Evolutionary conservation across 108 stramenopile species (phyloP), one percentile per base, ranked within the genome.

Genomic region (Conticribra guillardii): DNA sequence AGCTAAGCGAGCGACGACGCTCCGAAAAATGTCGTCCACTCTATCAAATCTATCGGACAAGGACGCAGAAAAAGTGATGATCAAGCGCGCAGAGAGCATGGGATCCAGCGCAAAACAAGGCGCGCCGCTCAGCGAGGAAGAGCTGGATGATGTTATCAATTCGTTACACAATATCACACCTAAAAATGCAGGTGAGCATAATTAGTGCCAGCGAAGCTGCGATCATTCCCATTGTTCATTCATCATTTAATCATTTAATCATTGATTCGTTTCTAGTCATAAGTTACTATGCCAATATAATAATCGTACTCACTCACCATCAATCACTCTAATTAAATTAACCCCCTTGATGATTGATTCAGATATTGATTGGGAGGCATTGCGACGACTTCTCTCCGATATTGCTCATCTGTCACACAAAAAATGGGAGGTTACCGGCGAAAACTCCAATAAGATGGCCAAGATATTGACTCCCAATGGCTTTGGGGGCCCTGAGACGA

Each of bases 341-440:
- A n/a, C n/a, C n/a, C n/a, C n/a, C n/a, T n/a, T n/a, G n/a, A n/a
- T n/a, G n/a, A n/a, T n/a, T n/a, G n/a, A n/a, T n/a, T n/a, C n/a
- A n/a, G 48, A 34, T 22, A 80, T 81, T 58, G 69, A 77, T 57
- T 85, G 83, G 68, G 79, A 69, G 1, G 76, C 63, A 19, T 41
- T 90, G 26, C 26, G 47, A 30, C 3, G n/a, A 22, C 50, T 86
- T 16, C 62, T 93, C 16, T 49, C 72, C 27, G 74, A 82, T 21
- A 79, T 84, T 27, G 87, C 81, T 22, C 87, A 90, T 69, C 32
- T 86, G 8, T 85, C 89, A 1, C 89, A 90, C 74, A 87, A 87
- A 55, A 71, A 93, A 57, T 93, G 92, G 92, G 46, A 57, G 5
- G 73, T 76, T 9, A 90, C 89, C 4, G 83, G 45, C 2, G 34